Percentiles rank a stretch among this genome's conserved stretches.
These are phyloP conservation scores for Ceratocystis huliohia DNA, from an alignment of 2,329 filamentous ascomycete species.

Conservation along the genomic window DNA sequence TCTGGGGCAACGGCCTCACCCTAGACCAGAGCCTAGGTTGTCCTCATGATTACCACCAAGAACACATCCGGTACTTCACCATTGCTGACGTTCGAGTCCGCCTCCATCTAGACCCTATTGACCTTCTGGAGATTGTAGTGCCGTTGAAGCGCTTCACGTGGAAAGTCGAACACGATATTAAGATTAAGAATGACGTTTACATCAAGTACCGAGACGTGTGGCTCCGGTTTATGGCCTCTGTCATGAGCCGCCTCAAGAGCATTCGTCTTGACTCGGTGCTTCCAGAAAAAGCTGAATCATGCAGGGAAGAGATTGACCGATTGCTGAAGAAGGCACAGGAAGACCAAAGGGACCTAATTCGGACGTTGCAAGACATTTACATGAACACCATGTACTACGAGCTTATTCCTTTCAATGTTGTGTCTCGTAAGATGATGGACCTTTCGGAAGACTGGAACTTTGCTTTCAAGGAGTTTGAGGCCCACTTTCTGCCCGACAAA, in stretches of 20 bases:
- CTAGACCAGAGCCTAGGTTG: conserved; percentile 59
- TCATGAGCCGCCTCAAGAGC: conserved; percentile 68
- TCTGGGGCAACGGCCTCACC: conserved; percentile 79
- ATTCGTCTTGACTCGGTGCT: conserved; percentile 87
- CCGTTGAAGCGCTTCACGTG: conserved; percentile 83
- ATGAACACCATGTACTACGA: conserved; percentile 94
- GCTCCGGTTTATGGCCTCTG: conserved; percentile 74
- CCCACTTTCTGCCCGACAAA: conserved; percentile 89
- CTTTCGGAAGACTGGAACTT: conserved; percentile 90
- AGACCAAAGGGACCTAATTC: conserved; percentile 61
- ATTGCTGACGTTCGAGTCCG: conserved; percentile 73
- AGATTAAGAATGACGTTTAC: conserved; percentile 85
- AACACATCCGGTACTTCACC: conserved; percentile 88
- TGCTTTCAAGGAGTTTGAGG: conserved; percentile 79
- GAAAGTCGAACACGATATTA: conserved; percentile 92
- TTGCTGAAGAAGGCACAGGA: conserved; percentile 70
- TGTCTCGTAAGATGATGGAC: conserved; percentile 81
- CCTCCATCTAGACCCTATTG: conserved; percentile 85
- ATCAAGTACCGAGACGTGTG: conserved; percentile 68
- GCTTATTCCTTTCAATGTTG: conserved; percentile 81
- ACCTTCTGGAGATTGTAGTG: conserved; percentile 87
- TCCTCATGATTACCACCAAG: conserved; percentile 79
- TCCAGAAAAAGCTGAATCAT: conserved; percentile 72
- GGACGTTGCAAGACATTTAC: conserved; percentile 77
- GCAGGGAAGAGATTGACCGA: conserved; percentile 66